A percentile compares a stretch with the other conserved stretches of the same genome.
These are phyloP conservation scores for Cinnamomum micranthum DNA, from an alignment of 164 flowering plant genomes.

Conservation along the genomic window DNA sequence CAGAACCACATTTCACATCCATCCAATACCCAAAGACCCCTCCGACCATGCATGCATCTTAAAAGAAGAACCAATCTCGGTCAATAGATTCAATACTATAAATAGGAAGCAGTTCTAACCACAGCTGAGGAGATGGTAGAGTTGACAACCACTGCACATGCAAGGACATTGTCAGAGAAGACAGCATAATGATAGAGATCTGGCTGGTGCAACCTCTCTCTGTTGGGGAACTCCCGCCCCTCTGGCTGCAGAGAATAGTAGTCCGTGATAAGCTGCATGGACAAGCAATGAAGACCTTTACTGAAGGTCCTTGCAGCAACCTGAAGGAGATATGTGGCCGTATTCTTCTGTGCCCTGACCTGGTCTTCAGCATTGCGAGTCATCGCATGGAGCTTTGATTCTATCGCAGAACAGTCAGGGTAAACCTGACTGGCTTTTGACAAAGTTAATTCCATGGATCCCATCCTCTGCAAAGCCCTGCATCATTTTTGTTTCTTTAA, in stretches of 20 bases:
- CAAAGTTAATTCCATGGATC: slow-evolving; percentile 65
- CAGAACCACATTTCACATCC: background rate
- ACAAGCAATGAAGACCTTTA: slow-evolving; percentile 90
- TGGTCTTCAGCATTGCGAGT: slow-evolving; percentile 74
- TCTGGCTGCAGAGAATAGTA: slow-evolving; percentile 63
- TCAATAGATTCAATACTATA: background rate
- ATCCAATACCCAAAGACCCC: background rate
- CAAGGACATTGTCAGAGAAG: slow-evolving; percentile 90
- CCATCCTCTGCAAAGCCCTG: slow-evolving; percentile 81
- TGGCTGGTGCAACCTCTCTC: slow-evolving; percentile 44
- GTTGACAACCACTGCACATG: slow-evolving; percentile 85
- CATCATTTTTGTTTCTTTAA: slow-evolving; percentile 10
- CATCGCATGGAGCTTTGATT: slow-evolving; percentile 78
- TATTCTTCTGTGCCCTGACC: slow-evolving; percentile 57
- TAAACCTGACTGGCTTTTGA: slow-evolving; percentile 58
- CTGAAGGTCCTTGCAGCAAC: slow-evolving; percentile 87
- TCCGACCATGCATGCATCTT: background rate
- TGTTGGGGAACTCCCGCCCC: slow-evolving; percentile 44
- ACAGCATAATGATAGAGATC: slow-evolving; percentile 70
- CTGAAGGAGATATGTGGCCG: slow-evolving; percentile 53
- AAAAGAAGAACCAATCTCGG: background rate
- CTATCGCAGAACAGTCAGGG: slow-evolving; percentile 70
- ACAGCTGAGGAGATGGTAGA: slow-evolving; percentile 63
- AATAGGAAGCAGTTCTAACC: slow-evolving; percentile 35
- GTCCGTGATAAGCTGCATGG: slow-evolving; percentile 83